Evolutionary conservation across 805 yeast species (phyloP), one percentile per base, ranked within the genome.

Genomic region (Yarrowia bubula): DNA sequence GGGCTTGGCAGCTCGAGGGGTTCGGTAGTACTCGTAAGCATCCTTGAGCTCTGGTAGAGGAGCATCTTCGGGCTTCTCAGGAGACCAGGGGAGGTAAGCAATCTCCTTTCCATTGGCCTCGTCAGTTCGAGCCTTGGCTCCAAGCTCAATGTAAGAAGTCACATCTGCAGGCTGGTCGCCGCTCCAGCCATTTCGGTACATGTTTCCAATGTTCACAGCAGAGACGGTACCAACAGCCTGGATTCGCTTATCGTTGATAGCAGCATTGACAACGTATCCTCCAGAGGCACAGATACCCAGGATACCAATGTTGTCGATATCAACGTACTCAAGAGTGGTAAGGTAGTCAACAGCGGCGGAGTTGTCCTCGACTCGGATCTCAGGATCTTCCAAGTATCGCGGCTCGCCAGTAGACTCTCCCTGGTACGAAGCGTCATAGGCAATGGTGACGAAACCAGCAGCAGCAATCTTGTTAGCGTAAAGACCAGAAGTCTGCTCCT

Each of bases 221-320:
- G 55, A 18, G 7, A 67, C 62, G 11, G 67, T 64, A 0, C 55
- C 69, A 4, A 66, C 60, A 1, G 67, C 67, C 55, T 67, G 66
- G 62, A 68, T 44, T 13, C 70, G 69, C 22, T 39, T 44, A 13
- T 68, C 70, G n/a, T 28, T 22, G 32, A 50, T 61, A 14, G 68
- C 64, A 5, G 69, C 69, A 33, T 46, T 44, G 35, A 53, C 41
- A 31, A 55, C 32, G 65, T 68, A 68, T 17, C 68, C 68, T 3
- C 70, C 70, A 11, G 62, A 43, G 15, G 62, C 67, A 22, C 70
- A 68, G 50, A 68, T 57, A 1, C 70, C 70, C 10, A 68, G 55
- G 8, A 61, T 57, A n/a, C 68, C 69, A 39, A 68, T 48, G 31
- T 48, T 48, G 8, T 9, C 31, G 8, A 68, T 50, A 35, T 65